Evolutionary conservation across 179 eudicot genomes (phyloP), one percentile per base, ranked within the genome.

Genomic region (Gypsophila paniculata): DNA sequence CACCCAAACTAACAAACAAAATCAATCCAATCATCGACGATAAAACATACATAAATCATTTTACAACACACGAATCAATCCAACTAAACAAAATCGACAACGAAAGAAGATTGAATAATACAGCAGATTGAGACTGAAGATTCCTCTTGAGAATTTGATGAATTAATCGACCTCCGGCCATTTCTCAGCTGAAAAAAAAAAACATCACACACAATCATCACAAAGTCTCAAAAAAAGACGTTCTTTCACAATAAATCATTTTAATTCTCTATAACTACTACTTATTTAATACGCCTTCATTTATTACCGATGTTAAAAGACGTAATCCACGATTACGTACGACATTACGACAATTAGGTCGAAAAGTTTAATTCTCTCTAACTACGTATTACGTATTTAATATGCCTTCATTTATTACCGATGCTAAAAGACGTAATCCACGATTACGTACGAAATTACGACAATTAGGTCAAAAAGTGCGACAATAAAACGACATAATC

Each of bases 161-260:
- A 68, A 86, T 79, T 25, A 83, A 77, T 83, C 88, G 80, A 73
- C 87, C 88, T 74, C 83, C 86, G 52, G 83, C 85, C 86, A 83
- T 79, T 21, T 80, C 53, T 52, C 71, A 67, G 49, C 76, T 60
- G n/a, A 25, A 65, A 70, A 17, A 53, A 29, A 9, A 13, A 38
- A 19, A 57, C 29, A 29, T 29, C 34, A 4, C 1, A 29, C 2
- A 29, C 34, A 29, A 29, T 29, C 34, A 29, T 29, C 34, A 29
- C 34, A 29, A 29, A 29, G 34, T 29, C 34, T 29, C 34, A 29
- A 29, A 29, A 29, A 29, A 29, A 29, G 34, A 29, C 34, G 2
- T 1, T 29, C 34, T 29, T 29, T 29, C 34, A 29, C 34, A 29
- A 1, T 29, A n/a, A n/a, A 1, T 29, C 34, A 29, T 29, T 29